Conservation (phyloP, 1,139 yeast species). For the Blastobotrys apis region DNA sequence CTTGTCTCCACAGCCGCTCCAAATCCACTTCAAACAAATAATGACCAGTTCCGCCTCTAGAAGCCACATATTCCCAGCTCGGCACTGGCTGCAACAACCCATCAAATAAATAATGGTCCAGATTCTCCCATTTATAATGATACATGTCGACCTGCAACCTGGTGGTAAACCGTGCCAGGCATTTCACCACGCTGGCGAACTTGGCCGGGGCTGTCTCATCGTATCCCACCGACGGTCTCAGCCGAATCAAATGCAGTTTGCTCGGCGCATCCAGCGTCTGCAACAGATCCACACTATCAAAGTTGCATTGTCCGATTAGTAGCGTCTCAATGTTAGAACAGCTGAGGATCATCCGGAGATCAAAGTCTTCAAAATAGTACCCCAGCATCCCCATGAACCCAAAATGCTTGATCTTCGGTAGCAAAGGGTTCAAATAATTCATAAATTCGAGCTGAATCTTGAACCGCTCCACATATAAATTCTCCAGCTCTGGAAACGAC, state of each 20-base stretch:
- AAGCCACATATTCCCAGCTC: neutral
- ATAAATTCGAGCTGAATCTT: conserved; percentile 3
- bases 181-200: neutral
- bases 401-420: conserved; percentile 6
- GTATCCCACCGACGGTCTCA: conserved; percentile 3
- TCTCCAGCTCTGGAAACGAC: conserved; percentile 6
- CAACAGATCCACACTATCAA: neutral
- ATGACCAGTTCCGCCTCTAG: neutral
- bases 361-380: conserved; percentile 9
- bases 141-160: conserved; percentile 6
- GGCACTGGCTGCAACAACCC: neutral
- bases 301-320: conserved; percentile 3
- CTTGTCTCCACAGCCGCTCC: conserved; percentile 2
- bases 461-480: conserved; percentile 6
- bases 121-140: neutral
- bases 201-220: neutral
- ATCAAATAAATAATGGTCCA: neutral
- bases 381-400: conserved; percentile 1
- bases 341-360: neutral
- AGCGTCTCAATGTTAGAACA: neutral
- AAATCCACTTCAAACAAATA: conserved; percentile 9
- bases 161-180: conserved; percentile 5
- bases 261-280: neutral
- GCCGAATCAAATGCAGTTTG: neutral
- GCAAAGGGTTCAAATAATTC: conserved; percentile 3